These are phyloP conservation scores for Aspergillus viridinutans DNA, from an alignment of 2,329 filamentous ascomycete genomes.

Conservation along the genomic window DNA sequence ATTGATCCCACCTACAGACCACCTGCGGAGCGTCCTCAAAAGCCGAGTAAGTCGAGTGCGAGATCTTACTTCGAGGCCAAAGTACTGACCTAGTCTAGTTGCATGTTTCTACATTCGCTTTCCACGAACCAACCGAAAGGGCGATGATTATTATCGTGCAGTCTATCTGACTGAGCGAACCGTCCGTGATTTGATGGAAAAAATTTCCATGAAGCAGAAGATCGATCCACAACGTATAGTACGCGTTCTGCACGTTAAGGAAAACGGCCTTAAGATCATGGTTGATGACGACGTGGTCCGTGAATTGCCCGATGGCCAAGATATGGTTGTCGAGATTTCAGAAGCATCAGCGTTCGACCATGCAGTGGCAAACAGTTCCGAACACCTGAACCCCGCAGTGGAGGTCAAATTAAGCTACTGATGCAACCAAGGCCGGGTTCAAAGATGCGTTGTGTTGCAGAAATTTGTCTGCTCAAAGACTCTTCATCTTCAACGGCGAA, in stretches of 20 bases:
- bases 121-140: slow-evolving; percentile 47
- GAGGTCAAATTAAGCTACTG: slow-evolving; percentile 53
- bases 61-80: neutral
- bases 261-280: slow-evolving; percentile 73
- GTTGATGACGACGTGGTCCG: slow-evolving; percentile 86
- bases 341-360: slow-evolving; percentile 51
- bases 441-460: neutral
- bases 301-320: slow-evolving; percentile 82
- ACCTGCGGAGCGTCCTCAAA: slow-evolving; percentile 66
- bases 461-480: neutral
- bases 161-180: slow-evolving; percentile 79
- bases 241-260: slow-evolving; percentile 67
- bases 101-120: slow-evolving; percentile 83
- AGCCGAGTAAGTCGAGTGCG: slow-evolving; percentile 51
- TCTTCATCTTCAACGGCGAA: neutral
- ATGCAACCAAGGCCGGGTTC: slow-evolving; percentile 34
- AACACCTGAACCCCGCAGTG: slow-evolving; percentile 25
- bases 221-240: slow-evolving; percentile 69
- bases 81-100: slow-evolving; percentile 46
- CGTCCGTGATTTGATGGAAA: slow-evolving; percentile 66
- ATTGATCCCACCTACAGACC: slow-evolving; percentile 84
- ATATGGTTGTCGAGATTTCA: slow-evolving; percentile 70
- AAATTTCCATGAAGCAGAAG: slow-evolving; percentile 73
- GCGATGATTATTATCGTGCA: slow-evolving; percentile 69
- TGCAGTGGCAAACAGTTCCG: slow-evolving; percentile 7